Base-by-base conservation (phyloP, 2,329 filamentous ascomycete species). In the Gnomoniopsis smithogilvyi region DNA sequence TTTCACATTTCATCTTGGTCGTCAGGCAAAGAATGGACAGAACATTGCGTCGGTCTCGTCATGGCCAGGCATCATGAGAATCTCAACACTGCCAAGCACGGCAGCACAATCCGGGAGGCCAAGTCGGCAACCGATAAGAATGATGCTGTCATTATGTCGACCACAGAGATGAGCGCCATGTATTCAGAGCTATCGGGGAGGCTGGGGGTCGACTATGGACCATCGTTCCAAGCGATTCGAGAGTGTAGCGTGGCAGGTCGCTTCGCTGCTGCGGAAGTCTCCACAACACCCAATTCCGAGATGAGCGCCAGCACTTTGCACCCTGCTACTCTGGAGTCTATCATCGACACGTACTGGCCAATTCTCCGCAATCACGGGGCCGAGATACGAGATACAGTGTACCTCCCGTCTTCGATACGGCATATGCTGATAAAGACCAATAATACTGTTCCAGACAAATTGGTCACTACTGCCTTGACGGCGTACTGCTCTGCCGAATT, bases 1-100 rank as follows among this genome's bases (percentile, higher is more conserved):
- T 86, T 87, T 69, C 70, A 75, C 1, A 80, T 87, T 26, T 81
- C 76, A 49, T 84, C 83, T 0, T 84, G 77, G 76, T 76, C 76
- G 0, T 73, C 75, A 15, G 74, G 69, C 14, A 74, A 79, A 45
- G 78, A 80, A 12, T 87, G 84, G 84, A 78, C 78, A 0, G 80
- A 86, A 64, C 80, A 87, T 65, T 86, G 83, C 66, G 74, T 77
- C 52, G 81, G 81, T n/a, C 70, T 82, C 2, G 73, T 85, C 11
- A 69, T 74, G 6, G 73, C 79, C 3, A 69, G 70, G 49, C 71
- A 76, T 14, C 61, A 67, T 1, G 77, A 79, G 60, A 73, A 74
- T 6, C 73, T 81, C 1, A 74, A 78, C 51, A 70, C 73, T 33
- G 64, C 64, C n/a, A 69, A 68, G 58, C 70, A 68, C 51, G 65